These are phyloP conservation scores for Gonium pectorale DNA, from an alignment of 139 green algal species.

Conservation along the genomic window DNA sequence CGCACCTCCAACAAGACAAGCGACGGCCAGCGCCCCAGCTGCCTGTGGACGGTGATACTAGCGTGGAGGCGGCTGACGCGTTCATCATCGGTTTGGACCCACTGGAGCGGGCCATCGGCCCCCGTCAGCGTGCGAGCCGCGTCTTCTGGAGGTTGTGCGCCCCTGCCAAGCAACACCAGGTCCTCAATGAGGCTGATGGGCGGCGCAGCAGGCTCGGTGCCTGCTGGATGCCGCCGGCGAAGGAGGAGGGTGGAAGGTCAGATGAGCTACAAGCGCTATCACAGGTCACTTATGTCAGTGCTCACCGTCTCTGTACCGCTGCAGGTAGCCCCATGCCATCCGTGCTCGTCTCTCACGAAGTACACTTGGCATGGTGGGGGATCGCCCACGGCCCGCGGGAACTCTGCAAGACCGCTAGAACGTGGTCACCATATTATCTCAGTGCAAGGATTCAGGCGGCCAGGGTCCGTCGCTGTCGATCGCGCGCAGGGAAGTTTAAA, in stretches of 20 bases:
- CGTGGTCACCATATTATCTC: too few species aligned
- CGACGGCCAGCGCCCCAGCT: background rate
- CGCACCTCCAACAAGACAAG: slow-evolving; percentile 19
- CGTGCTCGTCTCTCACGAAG: background rate
- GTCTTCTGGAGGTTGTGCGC: background rate
- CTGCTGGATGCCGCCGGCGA: background rate
- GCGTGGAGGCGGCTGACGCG: slow-evolving; percentile 77
- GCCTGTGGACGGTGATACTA: slow-evolving; percentile 48
- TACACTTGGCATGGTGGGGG: too few species aligned
- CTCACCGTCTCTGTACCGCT: slow-evolving; percentile 13
- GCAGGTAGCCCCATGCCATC: slow-evolving; percentile 12
- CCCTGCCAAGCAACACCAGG: background rate
- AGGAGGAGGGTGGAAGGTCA: background rate
- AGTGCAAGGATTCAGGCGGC: too few species aligned
- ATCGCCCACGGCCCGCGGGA: too few species aligned
- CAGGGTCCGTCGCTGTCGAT: too few species aligned
- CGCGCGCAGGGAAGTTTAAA: too few species aligned
- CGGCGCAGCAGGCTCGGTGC: background rate
- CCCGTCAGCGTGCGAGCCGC: background rate
- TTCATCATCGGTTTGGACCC: slow-evolving; percentile 68
- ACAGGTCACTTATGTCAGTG: background rate
- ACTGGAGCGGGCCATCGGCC: background rate
- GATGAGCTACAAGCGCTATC: background rate
- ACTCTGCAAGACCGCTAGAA: too few species aligned
- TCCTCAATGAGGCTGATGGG: background rate